Percentiles rank a stretch among this genome's conserved stretches.
Conservation (phyloP, 345 rosid species). For the Camelina neglecta region DNA sequence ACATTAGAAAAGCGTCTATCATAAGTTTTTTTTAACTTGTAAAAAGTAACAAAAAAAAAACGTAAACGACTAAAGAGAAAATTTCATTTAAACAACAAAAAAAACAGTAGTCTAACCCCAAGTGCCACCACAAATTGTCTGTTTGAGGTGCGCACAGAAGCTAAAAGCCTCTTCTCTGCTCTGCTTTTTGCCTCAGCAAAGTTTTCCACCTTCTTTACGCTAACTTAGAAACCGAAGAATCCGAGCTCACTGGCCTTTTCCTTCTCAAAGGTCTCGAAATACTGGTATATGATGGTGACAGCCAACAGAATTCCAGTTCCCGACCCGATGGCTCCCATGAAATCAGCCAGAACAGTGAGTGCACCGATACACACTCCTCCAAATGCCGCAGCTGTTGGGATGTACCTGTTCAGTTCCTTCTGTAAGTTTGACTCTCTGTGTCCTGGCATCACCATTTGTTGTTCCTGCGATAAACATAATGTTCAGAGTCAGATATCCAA, state of each 20-base stretch:
- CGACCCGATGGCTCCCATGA: slow-evolving; percentile 92
- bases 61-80: slow-evolving; percentile 30
- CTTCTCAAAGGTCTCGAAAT: slow-evolving; percentile 92
- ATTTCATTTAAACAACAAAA: slow-evolving; percentile 26
- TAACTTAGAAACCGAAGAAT: slow-evolving; percentile 72
- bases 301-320: slow-evolving; percentile 89
- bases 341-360: slow-evolving; percentile 79
- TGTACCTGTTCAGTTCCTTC: slow-evolving; percentile 82
- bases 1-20: slow-evolving; percentile 37
- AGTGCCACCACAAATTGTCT: slow-evolving; percentile 30
- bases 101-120: slow-evolving; percentile 33
- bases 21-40: slow-evolving; percentile 7
- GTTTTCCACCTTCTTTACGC: slow-evolving; percentile 20
- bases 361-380: slow-evolving; percentile 92
- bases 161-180: slow-evolving; percentile 27
- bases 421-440: slow-evolving; percentile 89
- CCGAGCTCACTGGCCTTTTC: slow-evolving; percentile 91
- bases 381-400: slow-evolving; percentile 92
- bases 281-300: slow-evolving; percentile 84
- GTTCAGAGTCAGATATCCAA: neutral
- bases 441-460: slow-evolving; percentile 98
- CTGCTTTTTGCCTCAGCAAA: slow-evolving; percentile 33
- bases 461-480: slow-evolving; percentile 54
- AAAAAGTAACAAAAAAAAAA: slow-evolving; percentile 34
- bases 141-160: slow-evolving; percentile 34